Percentiles rank a stretch among this genome's conserved stretches.
Evolutionary conservation across 2,329 filamentous ascomycete species (phyloP).

Genomic region (Boeremia lycopersici): DNA sequence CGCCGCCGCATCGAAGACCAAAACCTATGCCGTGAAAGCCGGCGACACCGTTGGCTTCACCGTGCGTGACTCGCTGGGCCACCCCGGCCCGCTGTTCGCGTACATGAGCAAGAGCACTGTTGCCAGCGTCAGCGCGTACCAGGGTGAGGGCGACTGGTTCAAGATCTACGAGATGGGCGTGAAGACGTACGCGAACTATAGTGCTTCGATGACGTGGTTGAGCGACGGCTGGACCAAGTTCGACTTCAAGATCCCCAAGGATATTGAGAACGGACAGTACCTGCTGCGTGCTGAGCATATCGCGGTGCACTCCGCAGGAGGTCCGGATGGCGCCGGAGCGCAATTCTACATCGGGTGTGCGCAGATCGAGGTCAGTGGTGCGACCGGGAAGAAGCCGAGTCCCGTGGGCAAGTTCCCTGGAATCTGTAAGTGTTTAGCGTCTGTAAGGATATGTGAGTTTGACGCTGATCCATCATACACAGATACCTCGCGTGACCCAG

Average conservation of each 20-base stretch:
- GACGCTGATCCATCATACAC: neutral
- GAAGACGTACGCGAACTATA: constrained; percentile 18
- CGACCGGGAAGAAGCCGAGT: constrained; percentile 37
- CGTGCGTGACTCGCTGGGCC: constrained; percentile 56
- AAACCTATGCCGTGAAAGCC: constrained; percentile 47
- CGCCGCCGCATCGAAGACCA: constrained; percentile 39
- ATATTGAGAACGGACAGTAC: constrained; percentile 45
- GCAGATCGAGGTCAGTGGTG: constrained; percentile 48
- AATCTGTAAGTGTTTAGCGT: constrained; percentile 17
- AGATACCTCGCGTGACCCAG: constrained; percentile 11
- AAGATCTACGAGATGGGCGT: constrained; percentile 45
- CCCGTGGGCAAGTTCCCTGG: constrained; percentile 48
- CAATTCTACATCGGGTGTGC: constrained; percentile 53
- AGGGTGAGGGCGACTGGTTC: constrained; percentile 62
- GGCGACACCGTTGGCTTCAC: constrained; percentile 59
- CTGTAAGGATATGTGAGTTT: neutral
- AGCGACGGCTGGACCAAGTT: constrained; percentile 16
- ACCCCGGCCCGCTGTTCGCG: constrained; percentile 46
- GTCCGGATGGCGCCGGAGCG: constrained; percentile 27
- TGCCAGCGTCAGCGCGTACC: constrained; percentile 70
- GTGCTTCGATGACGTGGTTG: constrained; percentile 12
- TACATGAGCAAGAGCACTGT: constrained; percentile 56
- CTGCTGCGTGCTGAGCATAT: constrained; percentile 52
- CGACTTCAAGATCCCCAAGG: constrained; percentile 15
- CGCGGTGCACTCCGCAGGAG: constrained; percentile 44